These are phyloP conservation scores for Rehmannia glutinosa DNA, from an alignment of 257 asterid genomes.

Conservation along the genomic window DNA sequence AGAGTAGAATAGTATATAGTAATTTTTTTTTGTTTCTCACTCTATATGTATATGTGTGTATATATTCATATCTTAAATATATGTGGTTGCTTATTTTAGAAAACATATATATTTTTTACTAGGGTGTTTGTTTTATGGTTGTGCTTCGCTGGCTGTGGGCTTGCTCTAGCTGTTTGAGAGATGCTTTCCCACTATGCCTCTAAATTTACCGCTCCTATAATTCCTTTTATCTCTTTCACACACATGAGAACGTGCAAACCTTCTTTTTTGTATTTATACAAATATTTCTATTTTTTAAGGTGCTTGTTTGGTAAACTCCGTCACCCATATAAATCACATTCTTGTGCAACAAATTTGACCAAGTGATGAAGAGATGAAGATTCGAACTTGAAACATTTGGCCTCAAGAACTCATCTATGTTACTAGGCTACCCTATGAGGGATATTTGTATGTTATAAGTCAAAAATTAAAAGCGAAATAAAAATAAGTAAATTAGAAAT, in stretches of 20 bases:
- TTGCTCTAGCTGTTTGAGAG: constrained; percentile 46
- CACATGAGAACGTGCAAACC: constrained; percentile 1
- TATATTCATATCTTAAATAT: not conserved
- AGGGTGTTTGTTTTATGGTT: constrained; percentile 34
- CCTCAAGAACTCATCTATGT: no score
- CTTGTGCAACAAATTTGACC: no score
- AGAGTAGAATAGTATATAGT: not conserved
- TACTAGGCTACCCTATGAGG: no score
- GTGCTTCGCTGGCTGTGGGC: constrained; percentile 62
- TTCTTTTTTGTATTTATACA: not conserved
- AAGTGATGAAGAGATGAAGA: no score
- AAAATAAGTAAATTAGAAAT: no score
- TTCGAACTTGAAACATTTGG: no score
- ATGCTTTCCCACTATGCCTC: constrained; percentile 54
- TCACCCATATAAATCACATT: no score
- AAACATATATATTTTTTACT: constrained; percentile 24
- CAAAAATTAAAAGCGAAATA: no score
- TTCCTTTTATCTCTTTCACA: constrained; percentile 10
- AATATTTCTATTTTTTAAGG: not conserved
- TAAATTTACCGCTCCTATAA: constrained; percentile 49
- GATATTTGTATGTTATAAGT: no score
- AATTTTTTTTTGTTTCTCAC: not conserved
- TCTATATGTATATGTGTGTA: not conserved
- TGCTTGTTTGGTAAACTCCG: no score
- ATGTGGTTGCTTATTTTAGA: constrained; percentile 37